Evolutionary conservation across 768 basidiomycete genomes (phyloP).

Genomic region (Suillus subaureus): DNA sequence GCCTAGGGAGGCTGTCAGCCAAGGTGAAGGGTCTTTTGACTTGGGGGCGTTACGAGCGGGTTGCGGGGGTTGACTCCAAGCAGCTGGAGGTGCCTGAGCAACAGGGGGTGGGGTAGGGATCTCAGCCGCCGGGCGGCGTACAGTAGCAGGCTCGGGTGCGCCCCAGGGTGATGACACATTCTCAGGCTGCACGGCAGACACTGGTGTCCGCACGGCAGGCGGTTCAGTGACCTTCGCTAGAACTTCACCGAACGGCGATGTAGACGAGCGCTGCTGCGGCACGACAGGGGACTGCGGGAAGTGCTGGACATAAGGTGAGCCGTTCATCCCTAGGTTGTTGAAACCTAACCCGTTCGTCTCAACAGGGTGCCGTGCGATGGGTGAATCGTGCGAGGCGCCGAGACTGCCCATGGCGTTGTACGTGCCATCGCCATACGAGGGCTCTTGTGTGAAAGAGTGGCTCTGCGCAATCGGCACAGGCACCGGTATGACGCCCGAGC

Average conservation of each 20-base stretch:
- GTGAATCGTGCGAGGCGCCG: constrained; percentile 23
- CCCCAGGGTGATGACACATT: constrained; percentile 25
- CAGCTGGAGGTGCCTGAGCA: constrained; percentile 28
- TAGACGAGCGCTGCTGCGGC: constrained; percentile 26
- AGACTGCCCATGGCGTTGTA: constrained; percentile 27
- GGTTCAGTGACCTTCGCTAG: constrained; percentile 20
- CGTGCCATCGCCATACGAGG: constrained; percentile 22
- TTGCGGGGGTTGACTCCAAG: constrained; percentile 38
- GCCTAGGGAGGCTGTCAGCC: constrained; percentile 53
- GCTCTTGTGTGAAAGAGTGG: constrained; percentile 30
- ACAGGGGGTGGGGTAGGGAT: constrained; percentile 13
- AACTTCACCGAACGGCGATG: constrained; percentile 26
- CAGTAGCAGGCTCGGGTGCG: constrained; percentile 13
- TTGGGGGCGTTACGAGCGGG: constrained; percentile 20
- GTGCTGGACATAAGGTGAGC: constrained; percentile 23
- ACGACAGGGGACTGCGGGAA: constrained; percentile 25
- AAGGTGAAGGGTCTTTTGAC: constrained; percentile 52
- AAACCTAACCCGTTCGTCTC: constrained; percentile 30
- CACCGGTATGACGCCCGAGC: constrained; percentile 20
- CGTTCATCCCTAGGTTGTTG: constrained; percentile 14
- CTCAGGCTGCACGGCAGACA: constrained; percentile 25
- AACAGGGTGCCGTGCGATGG: constrained; percentile 22
- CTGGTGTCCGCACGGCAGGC: constrained; percentile 23
- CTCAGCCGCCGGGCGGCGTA: constrained; percentile 19
- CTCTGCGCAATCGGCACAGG: constrained; percentile 22